Base-by-base conservation (phyloP, 495 filamentous ascomycete genomes). In the Penicillium malachiteum region DNA sequence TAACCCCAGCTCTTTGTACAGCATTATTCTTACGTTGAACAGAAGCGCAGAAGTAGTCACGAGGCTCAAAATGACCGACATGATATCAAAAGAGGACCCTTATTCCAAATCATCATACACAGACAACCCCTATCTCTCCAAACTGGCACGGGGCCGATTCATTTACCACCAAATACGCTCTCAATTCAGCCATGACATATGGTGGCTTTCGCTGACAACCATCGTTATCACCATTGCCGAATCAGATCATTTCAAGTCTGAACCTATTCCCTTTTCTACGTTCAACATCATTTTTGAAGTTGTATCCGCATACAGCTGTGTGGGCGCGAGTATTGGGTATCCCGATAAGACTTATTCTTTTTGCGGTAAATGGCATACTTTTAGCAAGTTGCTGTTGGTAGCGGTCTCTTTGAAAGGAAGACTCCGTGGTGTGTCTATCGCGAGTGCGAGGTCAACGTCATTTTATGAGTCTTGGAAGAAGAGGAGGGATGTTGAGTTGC, bases 201-300 rank as follows among this genome's bases (percentile, higher is more conserved):
- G 89, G 90, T 91, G 85, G 83, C 78, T 96, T n/a, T 83, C 84
- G 0, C 67, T 90, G 7, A 88, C 88, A 9, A 71, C 85, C 7
- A 70, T 90, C 26, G 70, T 89, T 48, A 90, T 96, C 60, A 77
- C 82, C 53, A 84, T 87, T 56, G 84, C 86, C 54, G 90, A 95
- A 66, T 84, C 83, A 1, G 68, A 68, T 40, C 76, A 88, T 55
- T 91, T 85, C 69, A 75, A 81, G 16, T 64, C 71, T 16, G 76
- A 91, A 45, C 90, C 90, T 0, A 69, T 87, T 26, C 76, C 77
- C 1, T 93, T 83, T 71, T 89, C 84, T 49, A 84, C 90, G n/a
- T 94, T 95, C 68, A 93, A 92, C 61, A 81, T 95, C 55, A 77
- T 91, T 38, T 96, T 96, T 62, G 91, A 96, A 56, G 82, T 87